These are phyloP conservation scores for Nepenthes gracilis DNA, from an alignment of 148 eudicot species.

Conservation along the genomic window DNA sequence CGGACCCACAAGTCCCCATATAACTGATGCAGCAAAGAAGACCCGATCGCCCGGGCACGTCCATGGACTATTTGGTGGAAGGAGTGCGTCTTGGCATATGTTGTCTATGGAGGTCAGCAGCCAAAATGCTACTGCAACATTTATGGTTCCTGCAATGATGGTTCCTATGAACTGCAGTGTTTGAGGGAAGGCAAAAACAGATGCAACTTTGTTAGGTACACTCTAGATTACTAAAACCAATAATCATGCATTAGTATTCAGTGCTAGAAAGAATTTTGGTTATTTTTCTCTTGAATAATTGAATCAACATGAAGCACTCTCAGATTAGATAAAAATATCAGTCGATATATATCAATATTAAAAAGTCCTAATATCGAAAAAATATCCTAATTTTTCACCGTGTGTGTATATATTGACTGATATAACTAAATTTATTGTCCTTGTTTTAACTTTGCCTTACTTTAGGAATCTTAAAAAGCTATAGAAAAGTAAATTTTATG, in stretches of 20 bases:
- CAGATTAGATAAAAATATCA: too few relatives aligned
- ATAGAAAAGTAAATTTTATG: too few relatives aligned
- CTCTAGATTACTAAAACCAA: not conserved
- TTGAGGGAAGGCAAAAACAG: not conserved
- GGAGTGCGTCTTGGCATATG: slow-evolving; percentile 74
- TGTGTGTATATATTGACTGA: too few relatives aligned
- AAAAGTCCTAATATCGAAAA: too few relatives aligned
- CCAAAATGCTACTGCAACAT: slow-evolving; percentile 86
- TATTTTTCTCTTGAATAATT: not conserved
- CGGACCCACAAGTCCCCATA: slow-evolving; percentile 96
- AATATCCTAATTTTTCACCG: too few relatives aligned
- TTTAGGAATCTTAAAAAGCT: too few relatives aligned
- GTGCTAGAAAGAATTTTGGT: not conserved
- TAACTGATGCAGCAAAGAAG: slow-evolving; percentile 92
- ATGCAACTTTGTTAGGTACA: not conserved
- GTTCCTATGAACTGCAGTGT: slow-evolving; percentile 83
- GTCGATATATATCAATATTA: too few relatives aligned
- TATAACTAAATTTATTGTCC: too few relatives aligned
- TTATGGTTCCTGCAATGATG: slow-evolving; percentile 82
- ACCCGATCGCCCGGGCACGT: slow-evolving; percentile 87
- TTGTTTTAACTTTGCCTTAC: too few relatives aligned
- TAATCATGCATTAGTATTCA: not conserved
- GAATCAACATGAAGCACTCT: too few relatives aligned
- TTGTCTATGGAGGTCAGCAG: slow-evolving; percentile 54
- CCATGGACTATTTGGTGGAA: slow-evolving; percentile 89